These are phyloP conservation scores for Sungouiozyma intestinalis DNA, from an alignment of 805 yeast genomes.

Conservation along the genomic window DNA sequence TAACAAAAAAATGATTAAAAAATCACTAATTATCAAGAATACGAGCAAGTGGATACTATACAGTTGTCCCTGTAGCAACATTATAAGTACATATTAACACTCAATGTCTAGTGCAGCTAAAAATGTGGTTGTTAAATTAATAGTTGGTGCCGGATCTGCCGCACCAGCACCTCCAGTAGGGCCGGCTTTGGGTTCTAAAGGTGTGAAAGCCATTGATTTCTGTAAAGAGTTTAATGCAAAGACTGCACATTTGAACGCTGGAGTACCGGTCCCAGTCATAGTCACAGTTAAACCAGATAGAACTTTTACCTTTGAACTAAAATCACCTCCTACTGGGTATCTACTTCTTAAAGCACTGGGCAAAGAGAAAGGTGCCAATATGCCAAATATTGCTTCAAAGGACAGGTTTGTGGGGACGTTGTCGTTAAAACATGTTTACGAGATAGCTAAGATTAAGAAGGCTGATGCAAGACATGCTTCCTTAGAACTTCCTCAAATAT, in stretches of 20 bases:
- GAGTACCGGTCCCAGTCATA: constrained; percentile 80
- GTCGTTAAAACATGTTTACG: constrained; percentile 83
- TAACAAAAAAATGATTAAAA: too few relatives aligned
- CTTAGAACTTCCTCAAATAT: constrained; percentile 61
- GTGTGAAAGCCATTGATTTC: constrained; percentile 96
- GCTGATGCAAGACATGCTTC: constrained; percentile 71
- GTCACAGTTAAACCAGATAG: constrained; percentile 89
- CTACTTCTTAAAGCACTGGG: constrained; percentile 65
- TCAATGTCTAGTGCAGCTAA: constrained; percentile 34
- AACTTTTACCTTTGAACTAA: constrained; percentile 73
- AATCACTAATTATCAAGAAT: too few relatives aligned
- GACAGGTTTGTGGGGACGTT: constrained; percentile 45
- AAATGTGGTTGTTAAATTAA: constrained; percentile 68
- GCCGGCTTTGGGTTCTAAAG: constrained; percentile 96
- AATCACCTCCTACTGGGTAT: constrained; percentile 88
- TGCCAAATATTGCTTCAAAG: constrained; percentile 25
- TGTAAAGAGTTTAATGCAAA: constrained; percentile 98
- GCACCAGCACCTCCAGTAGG: constrained; percentile 99
- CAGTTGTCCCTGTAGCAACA: background rate
- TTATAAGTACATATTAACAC: background rate
- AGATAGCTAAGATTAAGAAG: constrained; percentile 87
- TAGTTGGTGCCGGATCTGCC: constrained; percentile 96
- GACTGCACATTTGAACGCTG: constrained; percentile 78
- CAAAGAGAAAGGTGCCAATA: constrained; percentile 68
- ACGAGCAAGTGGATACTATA: too few relatives aligned